These are phyloP conservation scores for Zygosaccharomyces sapae DNA, from an alignment of 1,139 yeast genomes.

Conservation along the genomic window DNA sequence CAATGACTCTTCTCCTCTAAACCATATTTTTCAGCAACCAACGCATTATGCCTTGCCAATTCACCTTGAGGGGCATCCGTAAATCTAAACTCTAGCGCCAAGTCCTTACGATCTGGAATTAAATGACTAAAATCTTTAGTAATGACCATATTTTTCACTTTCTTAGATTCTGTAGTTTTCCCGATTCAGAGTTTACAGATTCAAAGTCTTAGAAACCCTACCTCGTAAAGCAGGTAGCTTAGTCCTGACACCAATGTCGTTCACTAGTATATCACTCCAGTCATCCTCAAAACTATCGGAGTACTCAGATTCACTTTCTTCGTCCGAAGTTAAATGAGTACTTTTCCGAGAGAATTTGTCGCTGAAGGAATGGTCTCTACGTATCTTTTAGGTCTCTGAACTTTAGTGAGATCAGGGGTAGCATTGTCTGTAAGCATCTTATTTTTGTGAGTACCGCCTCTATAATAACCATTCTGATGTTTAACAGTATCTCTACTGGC, in stretches of 20 bases:
- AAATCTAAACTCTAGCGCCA: slow-evolving; percentile 73
- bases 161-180: slow-evolving; percentile 26
- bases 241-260: slow-evolving; percentile 37
- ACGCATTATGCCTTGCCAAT: slow-evolving; percentile 64
- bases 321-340: slow-evolving; percentile 20
- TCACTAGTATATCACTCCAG: slow-evolving; percentile 41
- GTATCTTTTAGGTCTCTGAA: slow-evolving; percentile 29
- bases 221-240: slow-evolving; percentile 35
- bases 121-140: slow-evolving; percentile 64
- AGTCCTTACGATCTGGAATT: slow-evolving; percentile 70
- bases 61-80: slow-evolving; percentile 60
- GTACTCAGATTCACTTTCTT: slow-evolving; percentile 38
- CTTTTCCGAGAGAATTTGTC: slow-evolving; percentile 11
- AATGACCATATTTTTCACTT: slow-evolving; percentile 50
- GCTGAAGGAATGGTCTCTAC: slow-evolving; percentile 27
- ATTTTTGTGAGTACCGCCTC: slow-evolving; percentile 5
- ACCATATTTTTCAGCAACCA: slow-evolving; percentile 65
- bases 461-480: slow-evolving; percentile 9
- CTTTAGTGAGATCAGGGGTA: slow-evolving; percentile 4
- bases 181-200: slow-evolving; percentile 29
- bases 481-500: slow-evolving; percentile 42
- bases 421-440: slow-evolving; percentile 5
- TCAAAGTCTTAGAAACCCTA: slow-evolving; percentile 27
- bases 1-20: slow-evolving; percentile 63
- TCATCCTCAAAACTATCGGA: slow-evolving; percentile 38